Conservation (phyloP, 164 flowering plant species). For the Magnolia kwangsiensis region DNA sequence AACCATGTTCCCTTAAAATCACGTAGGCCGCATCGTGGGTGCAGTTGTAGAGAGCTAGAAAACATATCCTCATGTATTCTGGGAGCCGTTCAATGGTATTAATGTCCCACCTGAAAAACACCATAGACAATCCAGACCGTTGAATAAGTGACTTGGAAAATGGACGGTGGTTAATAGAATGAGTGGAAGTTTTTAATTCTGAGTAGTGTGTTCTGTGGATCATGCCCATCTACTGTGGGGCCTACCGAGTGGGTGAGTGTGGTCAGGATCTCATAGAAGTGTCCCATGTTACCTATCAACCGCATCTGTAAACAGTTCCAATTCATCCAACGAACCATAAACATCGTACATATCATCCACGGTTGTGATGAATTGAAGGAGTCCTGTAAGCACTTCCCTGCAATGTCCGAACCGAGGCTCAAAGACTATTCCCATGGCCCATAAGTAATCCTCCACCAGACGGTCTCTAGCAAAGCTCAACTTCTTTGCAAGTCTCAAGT, state of each 20-base stretch:
- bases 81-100: conserved; percentile 32
- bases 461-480: conserved; percentile 39
- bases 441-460: conserved; percentile 35
- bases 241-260: background rate
- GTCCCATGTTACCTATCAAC: conserved; percentile 27
- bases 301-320: conserved; percentile 36
- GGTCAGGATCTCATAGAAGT: background rate
- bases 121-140: too few relatives aligned
- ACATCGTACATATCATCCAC: conserved; percentile 46
- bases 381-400: conserved; percentile 28
- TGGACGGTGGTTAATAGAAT: too few relatives aligned
- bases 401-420: conserved; percentile 28
- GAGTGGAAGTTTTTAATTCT: too few relatives aligned
- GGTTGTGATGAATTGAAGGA: conserved; percentile 15
- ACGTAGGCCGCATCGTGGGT: conserved; percentile 29
- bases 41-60: conserved; percentile 37
- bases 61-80: conserved; percentile 39
- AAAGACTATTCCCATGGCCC: conserved; percentile 23
- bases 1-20: too few relatives aligned
- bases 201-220: too few relatives aligned
- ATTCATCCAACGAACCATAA: conserved; percentile 38
- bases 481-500: conserved; percentile 20
- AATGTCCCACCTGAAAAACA: conserved; percentile 33
- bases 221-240: too few relatives aligned
- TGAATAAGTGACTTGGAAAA: too few relatives aligned